Conservation (phyloP, 164 flowering plant species). For the Echeveria elegans region DNA sequence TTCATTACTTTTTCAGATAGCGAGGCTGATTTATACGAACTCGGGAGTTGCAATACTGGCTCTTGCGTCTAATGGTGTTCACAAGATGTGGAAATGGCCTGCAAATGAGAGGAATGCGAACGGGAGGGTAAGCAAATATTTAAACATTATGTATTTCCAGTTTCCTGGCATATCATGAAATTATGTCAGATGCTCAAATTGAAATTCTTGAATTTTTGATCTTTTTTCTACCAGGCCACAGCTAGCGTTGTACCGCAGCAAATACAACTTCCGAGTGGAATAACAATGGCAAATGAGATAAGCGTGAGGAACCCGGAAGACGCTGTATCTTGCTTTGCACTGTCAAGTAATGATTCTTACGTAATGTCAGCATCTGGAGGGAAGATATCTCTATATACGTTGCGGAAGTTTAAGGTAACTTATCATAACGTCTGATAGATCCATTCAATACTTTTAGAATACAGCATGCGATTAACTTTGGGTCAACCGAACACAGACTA, state of each 20-base stretch:
- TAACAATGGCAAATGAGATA: slow-evolving; percentile 70
- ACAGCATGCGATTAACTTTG: neutral
- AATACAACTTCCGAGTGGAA: slow-evolving; percentile 70
- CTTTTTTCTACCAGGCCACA: slow-evolving; percentile 41
- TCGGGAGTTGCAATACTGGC: slow-evolving; percentile 74
- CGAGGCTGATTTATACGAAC: slow-evolving; percentile 74
- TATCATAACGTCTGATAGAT: neutral
- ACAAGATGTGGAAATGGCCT: slow-evolving; percentile 95
- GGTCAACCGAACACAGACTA: neutral
- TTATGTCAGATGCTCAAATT: neutral
- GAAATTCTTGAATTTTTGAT: neutral
- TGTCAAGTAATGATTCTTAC: slow-evolving; percentile 87
- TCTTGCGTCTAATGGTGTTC: slow-evolving; percentile 77
- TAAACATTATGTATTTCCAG: neutral
- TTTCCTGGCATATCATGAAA: too few relatives aligned
- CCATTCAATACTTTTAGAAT: neutral
- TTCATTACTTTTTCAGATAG: slow-evolving; percentile 36
- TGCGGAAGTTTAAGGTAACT: slow-evolving; percentile 86
- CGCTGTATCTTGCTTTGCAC: slow-evolving; percentile 80
- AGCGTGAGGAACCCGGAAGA: slow-evolving; percentile 70
- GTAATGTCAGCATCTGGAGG: slow-evolving; percentile 94
- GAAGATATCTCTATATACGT: slow-evolving; percentile 70
- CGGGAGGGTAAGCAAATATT: slow-evolving; percentile 33
- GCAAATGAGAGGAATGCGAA: slow-evolving; percentile 46
- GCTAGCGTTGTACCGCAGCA: slow-evolving; percentile 41